Conservation (phyloP, 257 asterid species). For the Capsicum pubescens region DNA sequence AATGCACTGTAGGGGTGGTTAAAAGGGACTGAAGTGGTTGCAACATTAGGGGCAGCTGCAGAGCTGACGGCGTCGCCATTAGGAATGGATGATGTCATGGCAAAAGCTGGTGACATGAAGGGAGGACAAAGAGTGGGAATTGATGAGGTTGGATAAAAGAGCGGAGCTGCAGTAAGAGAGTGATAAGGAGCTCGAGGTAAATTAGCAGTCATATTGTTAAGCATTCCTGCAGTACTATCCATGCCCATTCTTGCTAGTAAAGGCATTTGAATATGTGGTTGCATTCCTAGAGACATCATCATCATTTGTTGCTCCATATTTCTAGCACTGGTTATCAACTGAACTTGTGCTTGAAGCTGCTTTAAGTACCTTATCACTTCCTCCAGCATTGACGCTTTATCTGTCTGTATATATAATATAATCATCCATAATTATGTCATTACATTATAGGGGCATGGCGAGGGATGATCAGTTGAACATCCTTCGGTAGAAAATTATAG, state of each 20-base stretch:
- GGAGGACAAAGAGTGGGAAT: slow-evolving; percentile 43
- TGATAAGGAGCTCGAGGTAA: slow-evolving; percentile 23
- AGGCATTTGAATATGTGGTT: slow-evolving; percentile 70
- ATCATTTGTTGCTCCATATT: slow-evolving; percentile 53
- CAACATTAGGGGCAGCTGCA: neutral
- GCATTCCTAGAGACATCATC: slow-evolving; percentile 44
- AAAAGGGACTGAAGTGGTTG: slow-evolving; percentile 34
- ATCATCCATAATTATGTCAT: neutral
- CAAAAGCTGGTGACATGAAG: slow-evolving; percentile 42
- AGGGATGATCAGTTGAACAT: neutral
- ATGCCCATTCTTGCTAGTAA: slow-evolving; percentile 59
- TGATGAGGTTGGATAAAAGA: slow-evolving; percentile 28
- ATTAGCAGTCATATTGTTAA: slow-evolving; percentile 9
- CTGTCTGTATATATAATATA: slow-evolving; percentile 46
- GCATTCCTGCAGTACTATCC: slow-evolving; percentile 23
- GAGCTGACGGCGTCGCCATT: neutral
- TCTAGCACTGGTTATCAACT: slow-evolving; percentile 55
- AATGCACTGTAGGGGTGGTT: slow-evolving; percentile 48
- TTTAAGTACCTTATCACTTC: slow-evolving; percentile 73
- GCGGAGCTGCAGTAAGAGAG: neutral
- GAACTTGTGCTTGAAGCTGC: slow-evolving; percentile 69
- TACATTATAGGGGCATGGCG: too few species aligned
- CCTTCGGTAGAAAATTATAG: neutral
- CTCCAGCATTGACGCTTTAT: slow-evolving; percentile 81
- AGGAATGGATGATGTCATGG: slow-evolving; percentile 38